phyloP scores from a whole-genome alignment of 768 basidiomycete species.

The Suillus bovinus region DNA sequence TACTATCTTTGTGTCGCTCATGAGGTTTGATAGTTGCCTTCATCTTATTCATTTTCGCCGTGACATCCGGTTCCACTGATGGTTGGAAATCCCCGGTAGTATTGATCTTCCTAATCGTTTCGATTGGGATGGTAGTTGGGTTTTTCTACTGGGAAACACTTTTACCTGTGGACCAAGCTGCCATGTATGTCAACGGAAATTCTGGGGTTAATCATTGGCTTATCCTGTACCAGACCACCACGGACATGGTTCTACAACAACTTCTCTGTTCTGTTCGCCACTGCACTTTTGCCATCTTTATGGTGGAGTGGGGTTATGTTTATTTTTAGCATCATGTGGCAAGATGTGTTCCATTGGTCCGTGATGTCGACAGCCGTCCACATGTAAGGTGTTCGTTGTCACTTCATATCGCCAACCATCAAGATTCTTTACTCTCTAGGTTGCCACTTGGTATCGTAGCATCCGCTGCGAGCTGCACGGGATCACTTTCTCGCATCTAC shows the following conservation, averaged over 20 bases:
- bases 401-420: background rate
- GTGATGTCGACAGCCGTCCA: conserved; percentile 40
- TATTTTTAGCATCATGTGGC: conserved; percentile 40
- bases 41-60: conserved; percentile 39
- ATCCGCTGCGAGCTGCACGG: conserved; percentile 39
- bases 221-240: conserved; percentile 35
- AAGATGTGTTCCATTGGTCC: conserved; percentile 43
- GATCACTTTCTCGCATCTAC: conserved; percentile 37
- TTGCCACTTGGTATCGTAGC: conserved; percentile 43
- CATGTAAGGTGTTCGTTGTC: conserved; percentile 29
- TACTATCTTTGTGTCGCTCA: background rate
- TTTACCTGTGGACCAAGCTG: conserved; percentile 41
- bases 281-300: conserved; percentile 40
- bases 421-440: conserved; percentile 21
- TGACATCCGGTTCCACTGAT: conserved; percentile 45
- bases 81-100: conserved; percentile 51
- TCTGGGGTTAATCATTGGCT: background rate
- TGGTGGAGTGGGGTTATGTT: conserved; percentile 41
- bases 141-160: conserved; percentile 55
- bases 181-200: conserved; percentile 34
- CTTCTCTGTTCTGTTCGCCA: conserved; percentile 38
- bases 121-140: conserved; percentile 36
- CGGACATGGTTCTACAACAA: conserved; percentile 44
- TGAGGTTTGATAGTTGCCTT: conserved; percentile 24
- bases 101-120: conserved; percentile 46